Conservation (phyloP, 2,329 filamentous ascomycete genomes). For the Colletotrichum tofieldiae region DNA sequence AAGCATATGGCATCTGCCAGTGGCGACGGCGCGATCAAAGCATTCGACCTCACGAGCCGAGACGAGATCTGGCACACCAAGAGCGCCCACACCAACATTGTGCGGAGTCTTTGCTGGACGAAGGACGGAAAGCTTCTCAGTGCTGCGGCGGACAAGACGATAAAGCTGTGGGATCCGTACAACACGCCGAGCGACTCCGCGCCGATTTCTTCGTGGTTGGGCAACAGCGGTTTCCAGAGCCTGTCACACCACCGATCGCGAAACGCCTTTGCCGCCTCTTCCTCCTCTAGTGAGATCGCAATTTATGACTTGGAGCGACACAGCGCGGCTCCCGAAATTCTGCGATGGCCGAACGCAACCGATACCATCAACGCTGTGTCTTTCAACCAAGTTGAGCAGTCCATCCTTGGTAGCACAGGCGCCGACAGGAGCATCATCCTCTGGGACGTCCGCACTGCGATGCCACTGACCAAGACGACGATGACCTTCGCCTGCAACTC, state of each 20-base stretch:
- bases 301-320: slow-evolving; percentile 91
- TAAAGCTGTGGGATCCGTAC: slow-evolving; percentile 95
- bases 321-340: slow-evolving; percentile 84
- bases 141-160: slow-evolving; percentile 86
- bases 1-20: slow-evolving; percentile 86
- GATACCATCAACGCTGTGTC: slow-evolving; percentile 92
- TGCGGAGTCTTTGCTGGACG: slow-evolving; percentile 94
- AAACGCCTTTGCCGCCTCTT: slow-evolving; percentile 85
- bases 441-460: slow-evolving; percentile 91
- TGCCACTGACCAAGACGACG: slow-evolving; percentile 84
- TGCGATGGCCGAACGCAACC: slow-evolving; percentile 88
- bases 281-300: slow-evolving; percentile 82
- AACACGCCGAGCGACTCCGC: slow-evolving; percentile 76
- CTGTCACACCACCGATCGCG: slow-evolving; percentile 86
- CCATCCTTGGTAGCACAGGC: slow-evolving; percentile 87
- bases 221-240: slow-evolving; percentile 76
- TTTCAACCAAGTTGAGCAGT: slow-evolving; percentile 96
- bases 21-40: slow-evolving; percentile 92
- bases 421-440: slow-evolving; percentile 90
- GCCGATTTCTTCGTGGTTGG: slow-evolving; percentile 84
- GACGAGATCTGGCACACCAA: slow-evolving; percentile 81
- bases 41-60: slow-evolving; percentile 68
- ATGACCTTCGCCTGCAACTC: slow-evolving; percentile 88
- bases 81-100: slow-evolving; percentile 92
- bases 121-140: slow-evolving; percentile 87